Evolutionary conservation across 192 early-diverging fungal genomes (phyloP), one percentile per base, ranked within the genome.

Genomic region (Coemansia sp.): DNA sequence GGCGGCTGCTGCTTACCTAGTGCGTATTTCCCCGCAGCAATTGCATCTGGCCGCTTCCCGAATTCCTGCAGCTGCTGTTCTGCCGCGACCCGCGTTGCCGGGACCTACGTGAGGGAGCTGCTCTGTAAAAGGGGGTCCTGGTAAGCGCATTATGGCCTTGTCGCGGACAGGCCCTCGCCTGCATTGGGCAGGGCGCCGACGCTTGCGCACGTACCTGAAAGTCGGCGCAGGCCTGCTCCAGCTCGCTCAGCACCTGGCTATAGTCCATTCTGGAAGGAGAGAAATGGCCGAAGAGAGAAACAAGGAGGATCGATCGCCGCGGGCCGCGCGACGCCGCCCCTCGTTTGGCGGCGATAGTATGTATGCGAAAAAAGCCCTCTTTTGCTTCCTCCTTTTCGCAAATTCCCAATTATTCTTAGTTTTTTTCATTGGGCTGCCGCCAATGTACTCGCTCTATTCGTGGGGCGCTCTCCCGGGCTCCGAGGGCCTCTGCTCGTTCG

Each of bases 241-340:
- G 45, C 12, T 72, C 68, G 13, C 2, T 40, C 6, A 65, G 53
- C 12, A 56, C 48, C 7, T 54, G 53, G 9, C 35, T 34, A 45
- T 56, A 72, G 38, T 72, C 51, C 68, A 72, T 72, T 17, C 9
- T n/a, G n/a, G n/a, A n/a, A n/a, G n/a, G n/a, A n/a, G n/a, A n/a
- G n/a, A n/a, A n/a, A n/a, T n/a, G n/a, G n/a, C n/a, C n/a, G n/a
- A n/a, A n/a, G n/a, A n/a, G n/a, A n/a, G n/a, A n/a, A n/a, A n/a
- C n/a, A n/a, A n/a, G n/a, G n/a, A n/a, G n/a, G n/a, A n/a, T n/a
- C n/a, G n/a, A n/a, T n/a, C n/a, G n/a, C n/a, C n/a, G n/a, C n/a
- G n/a, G n/a, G n/a, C n/a, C n/a, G n/a, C n/a, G n/a, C n/a, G n/a
- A n/a, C n/a, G n/a, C n/a, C n/a, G n/a, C n/a, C n/a, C n/a, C n/a